Evolutionary conservation across 306 rosid genomes (phyloP).

Genomic region (Lotus japonicus): DNA sequence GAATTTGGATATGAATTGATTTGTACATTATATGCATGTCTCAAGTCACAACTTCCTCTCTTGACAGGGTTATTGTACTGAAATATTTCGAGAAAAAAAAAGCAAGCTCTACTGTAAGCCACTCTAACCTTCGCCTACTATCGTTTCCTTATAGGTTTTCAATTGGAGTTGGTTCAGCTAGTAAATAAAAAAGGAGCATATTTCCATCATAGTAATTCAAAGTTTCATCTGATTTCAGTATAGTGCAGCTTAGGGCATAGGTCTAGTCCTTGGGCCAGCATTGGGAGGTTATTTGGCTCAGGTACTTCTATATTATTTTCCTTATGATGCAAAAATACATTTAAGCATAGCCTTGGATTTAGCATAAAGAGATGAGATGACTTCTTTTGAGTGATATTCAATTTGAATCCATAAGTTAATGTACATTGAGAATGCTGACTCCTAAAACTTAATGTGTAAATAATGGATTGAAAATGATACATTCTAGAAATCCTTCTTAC

Average conservation of each 20-base stretch:
- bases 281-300: slow-evolving; percentile 86
- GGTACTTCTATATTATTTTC: slow-evolving; percentile 43
- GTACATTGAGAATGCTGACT: too few species aligned
- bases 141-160: not conserved
- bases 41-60: not conserved
- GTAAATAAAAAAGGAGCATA: not conserved
- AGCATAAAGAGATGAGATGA: too few species aligned
- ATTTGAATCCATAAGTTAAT: too few species aligned
- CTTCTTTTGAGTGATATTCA: too few species aligned
- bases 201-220: not conserved
- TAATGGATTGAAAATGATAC: too few species aligned
- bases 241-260: slow-evolving; percentile 72
- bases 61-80: slow-evolving; percentile 67
- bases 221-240: slow-evolving; percentile 40
- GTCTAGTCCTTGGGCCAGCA: slow-evolving; percentile 80
- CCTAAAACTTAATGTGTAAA: too few species aligned
- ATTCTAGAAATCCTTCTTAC: too few species aligned
- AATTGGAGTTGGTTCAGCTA: not conserved
- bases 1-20: not conserved
- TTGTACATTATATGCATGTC: too few species aligned
- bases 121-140: not conserved
- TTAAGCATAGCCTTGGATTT: too few species aligned
- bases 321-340: too few species aligned
- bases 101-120: slow-evolving; percentile 66
- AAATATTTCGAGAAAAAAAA: slow-evolving; percentile 56